Percentiles rank a stretch among this genome's conserved stretches.
Evolutionary conservation across 2,329 filamentous ascomycete species (phyloP).

Genomic region (Chaetomium olivaceum): DNA sequence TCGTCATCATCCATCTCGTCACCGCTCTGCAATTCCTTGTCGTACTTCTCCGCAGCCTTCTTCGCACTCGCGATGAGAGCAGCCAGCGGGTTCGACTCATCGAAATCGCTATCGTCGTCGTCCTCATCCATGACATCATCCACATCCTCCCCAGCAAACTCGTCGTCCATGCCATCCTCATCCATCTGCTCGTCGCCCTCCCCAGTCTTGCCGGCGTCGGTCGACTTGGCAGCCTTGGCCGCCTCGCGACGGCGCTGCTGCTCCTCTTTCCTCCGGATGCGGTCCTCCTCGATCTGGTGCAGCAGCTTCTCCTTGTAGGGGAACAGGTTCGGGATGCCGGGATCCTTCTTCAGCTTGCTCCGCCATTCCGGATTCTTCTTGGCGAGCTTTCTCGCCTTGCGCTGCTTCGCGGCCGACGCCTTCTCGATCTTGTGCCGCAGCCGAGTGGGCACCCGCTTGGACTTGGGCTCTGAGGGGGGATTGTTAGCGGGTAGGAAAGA

Average conservation of each 20-base stretch:
- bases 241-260: conserved; percentile 68
- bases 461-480: conserved; percentile 73
- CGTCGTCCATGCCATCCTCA: conserved; percentile 56
- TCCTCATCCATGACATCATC: conserved; percentile 54
- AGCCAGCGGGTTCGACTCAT: conserved; percentile 83
- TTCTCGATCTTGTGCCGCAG: conserved; percentile 97
- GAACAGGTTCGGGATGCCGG: conserved; percentile 94
- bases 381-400: conserved; percentile 81
- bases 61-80: conserved; percentile 84
- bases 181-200: conserved; percentile 51
- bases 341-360: conserved; percentile 94
- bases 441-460: conserved; percentile 86
- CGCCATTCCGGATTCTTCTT: conserved; percentile 99
- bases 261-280: conserved; percentile 78
- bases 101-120: conserved; percentile 57
- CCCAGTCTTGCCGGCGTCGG: conserved; percentile 48
- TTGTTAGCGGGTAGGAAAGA: not conserved
- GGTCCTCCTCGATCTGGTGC: conserved; percentile 89
- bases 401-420: conserved; percentile 83
- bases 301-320: conserved; percentile 96
- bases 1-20: conserved; percentile 60
- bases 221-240: conserved; percentile 66
- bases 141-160: conserved; percentile 54
- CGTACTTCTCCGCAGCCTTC: conserved; percentile 74
- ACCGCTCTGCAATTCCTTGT: conserved; percentile 62